Conservation (phyloP, 345 rosid species). For the Populus euphratica region DNA sequence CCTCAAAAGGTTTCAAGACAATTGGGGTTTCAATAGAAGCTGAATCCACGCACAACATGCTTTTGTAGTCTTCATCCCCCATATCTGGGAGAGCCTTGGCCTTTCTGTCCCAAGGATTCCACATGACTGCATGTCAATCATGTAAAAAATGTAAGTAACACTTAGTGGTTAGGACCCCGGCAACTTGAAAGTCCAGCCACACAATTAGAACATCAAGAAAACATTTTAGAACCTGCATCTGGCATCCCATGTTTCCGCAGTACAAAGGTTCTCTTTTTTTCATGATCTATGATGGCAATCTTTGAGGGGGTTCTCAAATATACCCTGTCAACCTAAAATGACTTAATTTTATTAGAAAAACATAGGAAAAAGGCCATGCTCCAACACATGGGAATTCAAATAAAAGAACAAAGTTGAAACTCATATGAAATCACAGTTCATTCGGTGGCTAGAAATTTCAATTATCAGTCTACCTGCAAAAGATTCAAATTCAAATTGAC, state of each 20-base stretch:
- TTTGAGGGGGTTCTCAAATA: slow-evolving; percentile 88
- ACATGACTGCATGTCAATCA: slow-evolving; percentile 49
- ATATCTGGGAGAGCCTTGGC: slow-evolving; percentile 72
- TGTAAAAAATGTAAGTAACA: background rate
- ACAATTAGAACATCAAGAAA: slow-evolving; percentile 3
- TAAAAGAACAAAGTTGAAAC: background rate
- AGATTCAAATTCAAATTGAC: background rate
- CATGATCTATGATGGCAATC: slow-evolving; percentile 92
- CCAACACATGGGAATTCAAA: background rate
- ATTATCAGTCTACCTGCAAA: background rate
- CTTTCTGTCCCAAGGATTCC: slow-evolving; percentile 97
- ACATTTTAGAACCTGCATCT: slow-evolving; percentile 58
- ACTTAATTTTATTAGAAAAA: background rate
- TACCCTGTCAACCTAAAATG: slow-evolving; percentile 63
- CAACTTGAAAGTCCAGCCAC: background rate
- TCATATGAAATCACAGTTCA: background rate
- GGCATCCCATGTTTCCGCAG: slow-evolving; percentile 82
- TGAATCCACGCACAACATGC: slow-evolving; percentile 79
- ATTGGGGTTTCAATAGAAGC: slow-evolving; percentile 69
- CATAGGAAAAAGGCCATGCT: background rate
- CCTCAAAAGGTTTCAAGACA: slow-evolving; percentile 70
- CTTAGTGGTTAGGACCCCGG: background rate
- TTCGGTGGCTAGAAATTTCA: background rate
- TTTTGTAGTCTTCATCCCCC: slow-evolving; percentile 85
- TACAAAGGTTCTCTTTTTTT: slow-evolving; percentile 87